phyloP scores from a whole-genome alignment of 2,329 filamentous ascomycete genomes.

The Annulohypoxylon truncatum region DNA sequence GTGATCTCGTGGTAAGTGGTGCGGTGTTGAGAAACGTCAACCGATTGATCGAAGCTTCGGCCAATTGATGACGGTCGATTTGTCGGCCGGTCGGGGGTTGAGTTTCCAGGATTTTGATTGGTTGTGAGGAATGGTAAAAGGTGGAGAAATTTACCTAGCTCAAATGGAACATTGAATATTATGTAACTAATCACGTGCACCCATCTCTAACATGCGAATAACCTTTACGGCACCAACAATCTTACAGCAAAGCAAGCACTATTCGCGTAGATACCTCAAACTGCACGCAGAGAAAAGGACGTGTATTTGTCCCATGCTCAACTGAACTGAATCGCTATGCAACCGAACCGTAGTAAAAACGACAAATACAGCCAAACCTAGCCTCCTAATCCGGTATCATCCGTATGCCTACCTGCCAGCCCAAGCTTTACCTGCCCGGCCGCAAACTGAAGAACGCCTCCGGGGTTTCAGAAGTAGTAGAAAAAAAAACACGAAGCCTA shows the following conservation, averaged over 20 bases:
- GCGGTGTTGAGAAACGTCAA: constrained; percentile 5
- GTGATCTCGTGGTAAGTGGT: neutral
- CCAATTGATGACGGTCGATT: constrained; percentile 19
- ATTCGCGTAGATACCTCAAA: neutral
- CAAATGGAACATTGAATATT: neutral
- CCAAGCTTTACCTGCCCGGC: constrained; percentile 7
- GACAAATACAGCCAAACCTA: neutral
- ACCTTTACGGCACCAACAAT: neutral
- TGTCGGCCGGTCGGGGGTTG: neutral
- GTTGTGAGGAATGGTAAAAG: neutral
- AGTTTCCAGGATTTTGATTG: neutral
- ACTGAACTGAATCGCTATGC: constrained; percentile 31
- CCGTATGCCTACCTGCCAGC: constrained; percentile 13
- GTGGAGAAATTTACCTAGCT: too few species aligned
- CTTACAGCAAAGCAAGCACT: neutral
- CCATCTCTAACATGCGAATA: neutral
- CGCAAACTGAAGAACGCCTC: neutral
- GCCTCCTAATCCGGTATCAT: constrained; percentile 13
- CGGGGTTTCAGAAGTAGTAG: neutral
- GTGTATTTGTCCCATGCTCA: constrained; percentile 12
- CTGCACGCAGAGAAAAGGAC: neutral
- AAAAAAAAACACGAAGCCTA: neutral
- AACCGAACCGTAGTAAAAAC: constrained; percentile 14
- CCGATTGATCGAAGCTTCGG: constrained; percentile 11
- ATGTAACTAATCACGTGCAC: constrained; percentile 1